These are phyloP conservation scores for Cinnamomum micranthum DNA, from an alignment of 164 flowering plant species.

Conservation along the genomic window DNA sequence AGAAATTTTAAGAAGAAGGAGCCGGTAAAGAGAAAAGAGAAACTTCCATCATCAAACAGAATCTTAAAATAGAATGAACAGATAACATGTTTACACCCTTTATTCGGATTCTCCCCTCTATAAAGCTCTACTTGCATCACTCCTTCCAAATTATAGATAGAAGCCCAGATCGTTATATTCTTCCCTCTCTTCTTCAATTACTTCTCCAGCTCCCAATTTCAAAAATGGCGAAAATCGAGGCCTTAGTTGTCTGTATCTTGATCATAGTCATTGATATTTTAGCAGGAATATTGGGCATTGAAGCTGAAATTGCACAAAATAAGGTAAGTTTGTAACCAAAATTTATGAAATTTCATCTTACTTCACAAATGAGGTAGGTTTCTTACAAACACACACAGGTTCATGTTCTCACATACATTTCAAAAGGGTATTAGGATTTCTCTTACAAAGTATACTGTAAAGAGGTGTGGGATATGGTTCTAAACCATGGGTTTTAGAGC, in stretches of 20 bases:
- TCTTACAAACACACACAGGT: too few species aligned
- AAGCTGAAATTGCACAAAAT: constrained; percentile 81
- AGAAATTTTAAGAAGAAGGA: constrained; percentile 23
- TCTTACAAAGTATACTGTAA: too few species aligned
- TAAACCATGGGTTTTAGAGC: too few species aligned
- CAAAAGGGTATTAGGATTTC: too few species aligned
- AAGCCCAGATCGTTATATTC: background rate
- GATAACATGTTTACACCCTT: constrained; percentile 15
- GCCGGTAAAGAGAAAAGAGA: constrained; percentile 27
- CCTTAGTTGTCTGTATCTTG: constrained; percentile 45
- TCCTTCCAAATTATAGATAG: background rate
- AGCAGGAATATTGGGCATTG: constrained; percentile 85
- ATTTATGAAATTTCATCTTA: too few species aligned
- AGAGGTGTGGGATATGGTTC: too few species aligned
- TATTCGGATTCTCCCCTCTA: constrained; percentile 21
- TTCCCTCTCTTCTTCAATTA: background rate
- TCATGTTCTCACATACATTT: too few species aligned
- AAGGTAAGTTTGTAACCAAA: constrained; percentile 39
- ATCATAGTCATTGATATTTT: constrained; percentile 55
- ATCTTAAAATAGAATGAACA: background rate
- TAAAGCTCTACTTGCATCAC: background rate
- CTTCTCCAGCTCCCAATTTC: background rate
- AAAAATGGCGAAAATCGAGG: constrained; percentile 35
- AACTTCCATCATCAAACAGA: constrained; percentile 23
- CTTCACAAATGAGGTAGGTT: background rate